These are phyloP conservation scores for Pyrenochaeta sp. DNA, from an alignment of 2,329 filamentous ascomycete species.

Conservation along the genomic window DNA sequence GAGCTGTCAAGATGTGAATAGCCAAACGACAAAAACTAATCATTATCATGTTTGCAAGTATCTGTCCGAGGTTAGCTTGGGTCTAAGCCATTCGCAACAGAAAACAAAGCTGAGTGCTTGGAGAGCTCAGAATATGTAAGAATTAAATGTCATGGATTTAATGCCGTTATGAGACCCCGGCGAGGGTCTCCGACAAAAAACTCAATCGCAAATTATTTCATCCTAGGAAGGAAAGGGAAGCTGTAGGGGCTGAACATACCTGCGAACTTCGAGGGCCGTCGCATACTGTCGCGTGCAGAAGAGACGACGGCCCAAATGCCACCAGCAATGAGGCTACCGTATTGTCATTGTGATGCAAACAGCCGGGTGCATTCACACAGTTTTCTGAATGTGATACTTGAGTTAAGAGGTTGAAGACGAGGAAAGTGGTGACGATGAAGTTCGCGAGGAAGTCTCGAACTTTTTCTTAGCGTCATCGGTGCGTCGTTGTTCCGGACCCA, in stretches of 20 bases:
- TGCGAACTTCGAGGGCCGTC: constrained; percentile 11
- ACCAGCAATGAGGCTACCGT: too few relatives aligned
- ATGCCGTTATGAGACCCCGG: constrained; percentile 85
- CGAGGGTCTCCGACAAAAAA: constrained; percentile 83
- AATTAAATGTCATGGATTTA: constrained; percentile 86
- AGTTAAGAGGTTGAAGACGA: background rate
- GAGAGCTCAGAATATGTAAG: constrained; percentile 96
- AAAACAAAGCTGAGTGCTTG: background rate
- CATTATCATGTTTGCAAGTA: background rate
- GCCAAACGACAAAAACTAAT: background rate
- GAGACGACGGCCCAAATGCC: background rate
- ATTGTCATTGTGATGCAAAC: background rate
- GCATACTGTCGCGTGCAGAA: background rate
- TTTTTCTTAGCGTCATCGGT: constrained; percentile 4
- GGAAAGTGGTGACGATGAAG: constrained; percentile 1
- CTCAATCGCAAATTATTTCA: constrained; percentile 99
- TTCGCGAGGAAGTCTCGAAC: constrained; percentile 20
- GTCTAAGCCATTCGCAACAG: background rate
- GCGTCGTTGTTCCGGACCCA: background rate
- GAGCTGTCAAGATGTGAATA: background rate
- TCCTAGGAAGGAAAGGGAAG: constrained; percentile 62
- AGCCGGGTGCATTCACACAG: background rate
- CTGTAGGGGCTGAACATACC: constrained; percentile 28
- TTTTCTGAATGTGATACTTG: background rate
- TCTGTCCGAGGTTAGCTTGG: constrained; percentile 17